Evolutionary conservation across 768 basidiomycete species (phyloP).

Genomic region (Pleurotus tuber-regium): DNA sequence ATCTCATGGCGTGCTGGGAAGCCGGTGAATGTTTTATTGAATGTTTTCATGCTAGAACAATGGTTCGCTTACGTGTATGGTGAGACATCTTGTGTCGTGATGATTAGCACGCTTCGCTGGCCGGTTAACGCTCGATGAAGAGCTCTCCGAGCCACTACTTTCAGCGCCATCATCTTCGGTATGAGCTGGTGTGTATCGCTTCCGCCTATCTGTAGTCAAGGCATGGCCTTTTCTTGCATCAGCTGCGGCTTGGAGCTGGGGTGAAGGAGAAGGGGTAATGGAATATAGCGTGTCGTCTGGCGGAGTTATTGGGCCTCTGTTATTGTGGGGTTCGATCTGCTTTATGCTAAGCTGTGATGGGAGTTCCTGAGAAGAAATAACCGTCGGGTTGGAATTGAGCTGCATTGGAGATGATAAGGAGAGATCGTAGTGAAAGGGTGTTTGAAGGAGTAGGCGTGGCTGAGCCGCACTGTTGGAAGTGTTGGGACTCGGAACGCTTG

Average conservation of each 20-base stretch:
- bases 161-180: conserved; percentile 37
- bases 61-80: conserved; percentile 53
- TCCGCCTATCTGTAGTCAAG: conserved; percentile 17
- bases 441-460: background rate
- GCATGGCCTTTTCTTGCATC: conserved; percentile 5
- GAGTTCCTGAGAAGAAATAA: conserved; percentile 1
- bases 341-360: background rate
- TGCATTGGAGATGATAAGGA: background rate
- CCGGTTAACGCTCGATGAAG: conserved; percentile 25
- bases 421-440: background rate
- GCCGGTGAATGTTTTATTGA: conserved; percentile 1
- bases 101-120: conserved; percentile 50
- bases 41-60: background rate
- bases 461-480: background rate
- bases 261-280: conserved; percentile 31
- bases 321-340: background rate
- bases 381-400: background rate
- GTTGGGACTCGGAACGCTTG: background rate
- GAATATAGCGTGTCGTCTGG: conserved; percentile 7
- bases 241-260: conserved; percentile 18
- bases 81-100: conserved; percentile 63
- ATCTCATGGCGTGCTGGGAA: conserved; percentile 65
- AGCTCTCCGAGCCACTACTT: conserved; percentile 33
- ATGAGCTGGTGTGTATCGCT: conserved; percentile 27
- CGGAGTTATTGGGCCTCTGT: background rate